Conservation (phyloP, 2,329 filamentous ascomycete species). For the Teratosphaeria pseudoeucalypti region DNA sequence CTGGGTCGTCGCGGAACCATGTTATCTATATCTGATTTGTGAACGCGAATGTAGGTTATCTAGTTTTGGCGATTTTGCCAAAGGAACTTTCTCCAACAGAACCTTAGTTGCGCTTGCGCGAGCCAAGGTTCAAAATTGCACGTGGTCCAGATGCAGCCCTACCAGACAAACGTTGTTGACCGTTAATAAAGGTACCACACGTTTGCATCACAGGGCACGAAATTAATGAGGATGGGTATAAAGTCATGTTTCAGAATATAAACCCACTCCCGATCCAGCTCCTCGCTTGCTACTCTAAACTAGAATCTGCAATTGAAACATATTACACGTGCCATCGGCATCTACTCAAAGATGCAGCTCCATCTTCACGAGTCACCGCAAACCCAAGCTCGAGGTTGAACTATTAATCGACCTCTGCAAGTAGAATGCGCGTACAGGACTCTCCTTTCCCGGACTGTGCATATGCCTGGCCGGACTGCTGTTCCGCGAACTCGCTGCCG, state of each 20-base stretch:
- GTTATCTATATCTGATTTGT: not conserved
- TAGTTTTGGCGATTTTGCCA: too few species aligned
- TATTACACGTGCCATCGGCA: not conserved
- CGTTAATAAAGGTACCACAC: too few species aligned
- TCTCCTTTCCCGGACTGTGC: slow-evolving; percentile 4
- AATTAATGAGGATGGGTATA: not conserved
- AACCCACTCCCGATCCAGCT: not conserved
- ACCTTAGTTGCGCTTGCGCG: too few species aligned
- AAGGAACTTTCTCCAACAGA: too few species aligned
- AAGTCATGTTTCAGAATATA: not conserved
- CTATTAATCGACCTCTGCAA: slow-evolving; percentile 3
- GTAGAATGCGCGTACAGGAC: slow-evolving; percentile 9
- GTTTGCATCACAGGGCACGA: too few species aligned
- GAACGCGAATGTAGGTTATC: too few species aligned
- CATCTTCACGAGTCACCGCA: slow-evolving; percentile 4
- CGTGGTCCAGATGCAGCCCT: too few species aligned
- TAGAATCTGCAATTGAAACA: not conserved
- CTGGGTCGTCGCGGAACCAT: not conserved
- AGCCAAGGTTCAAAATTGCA: too few species aligned
- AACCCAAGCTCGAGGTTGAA: slow-evolving; percentile 8
- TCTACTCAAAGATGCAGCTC: not conserved
- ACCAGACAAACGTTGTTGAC: too few species aligned
- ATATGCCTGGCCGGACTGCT: slow-evolving; percentile 1
- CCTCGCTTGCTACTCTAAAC: not conserved
- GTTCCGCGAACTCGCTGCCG: not conserved